Evolutionary conservation across 371 early-diverging fungal species (phyloP).

Genomic region (Thermomucor indicae-seudaticae): DNA sequence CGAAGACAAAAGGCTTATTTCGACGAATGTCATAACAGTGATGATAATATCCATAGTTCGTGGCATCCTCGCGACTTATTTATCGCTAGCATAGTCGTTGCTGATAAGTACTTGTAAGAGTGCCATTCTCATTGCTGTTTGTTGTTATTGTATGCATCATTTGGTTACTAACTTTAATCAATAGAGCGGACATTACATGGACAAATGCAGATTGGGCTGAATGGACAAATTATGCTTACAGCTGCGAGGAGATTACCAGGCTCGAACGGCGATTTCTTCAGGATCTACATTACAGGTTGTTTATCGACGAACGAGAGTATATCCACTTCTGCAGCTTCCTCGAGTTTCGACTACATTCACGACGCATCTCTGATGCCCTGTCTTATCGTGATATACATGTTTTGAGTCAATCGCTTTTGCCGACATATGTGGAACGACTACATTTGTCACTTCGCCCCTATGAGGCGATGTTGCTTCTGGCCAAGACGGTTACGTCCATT

Average conservation of each 20-base stretch:
- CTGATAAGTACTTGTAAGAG: conserved; percentile 37
- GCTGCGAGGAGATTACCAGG: conserved; percentile 41
- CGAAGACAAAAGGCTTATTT: not conserved
- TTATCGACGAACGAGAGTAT: conserved; percentile 40
- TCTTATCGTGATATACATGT: conserved; percentile 51
- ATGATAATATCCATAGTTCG: not conserved
- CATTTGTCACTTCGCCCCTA: conserved; percentile 31
- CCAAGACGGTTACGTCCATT: conserved; percentile 22
- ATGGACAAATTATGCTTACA: conserved; percentile 44
- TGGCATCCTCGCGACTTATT: conserved; percentile 32
- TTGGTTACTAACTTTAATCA: conserved; percentile 29
- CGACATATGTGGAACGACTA: conserved; percentile 44
- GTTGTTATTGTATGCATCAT: conserved; percentile 7
- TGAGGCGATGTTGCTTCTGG: conserved; percentile 31
- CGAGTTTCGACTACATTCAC: conserved; percentile 41
- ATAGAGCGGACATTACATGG: conserved; percentile 50
- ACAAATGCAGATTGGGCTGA: conserved; percentile 60
- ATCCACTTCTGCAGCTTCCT: conserved; percentile 45
- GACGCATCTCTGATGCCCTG: conserved; percentile 29
- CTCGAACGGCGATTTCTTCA: conserved; percentile 44
- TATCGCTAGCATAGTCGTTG: conserved; percentile 32
- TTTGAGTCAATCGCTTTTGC: conserved; percentile 38
- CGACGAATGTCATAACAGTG: not conserved
- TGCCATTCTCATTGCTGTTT: conserved; percentile 2
- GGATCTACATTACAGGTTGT: conserved; percentile 38